Evolutionary conservation across 1,139 yeast species (phyloP), one percentile per base, ranked within the genome.

Genomic region (Zygosaccharomyces pseudobailii): DNA sequence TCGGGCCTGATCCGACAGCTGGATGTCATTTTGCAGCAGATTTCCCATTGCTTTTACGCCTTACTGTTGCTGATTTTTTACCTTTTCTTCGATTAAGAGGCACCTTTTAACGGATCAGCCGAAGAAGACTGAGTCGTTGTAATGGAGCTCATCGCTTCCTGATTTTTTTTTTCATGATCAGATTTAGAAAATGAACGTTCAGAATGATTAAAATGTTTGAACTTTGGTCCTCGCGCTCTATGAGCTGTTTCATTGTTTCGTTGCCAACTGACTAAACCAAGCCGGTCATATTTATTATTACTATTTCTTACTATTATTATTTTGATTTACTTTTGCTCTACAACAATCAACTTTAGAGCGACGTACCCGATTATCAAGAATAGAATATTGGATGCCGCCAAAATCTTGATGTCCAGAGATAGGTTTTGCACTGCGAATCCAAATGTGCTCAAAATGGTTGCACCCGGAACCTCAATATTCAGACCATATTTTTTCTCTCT

Each of bases 381-480:
- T 1, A 73, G 58, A 3, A 70, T 62, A 19, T 74, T 70, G 70
- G 82, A 79, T 6, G 74, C 71, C 0, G 69, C 71, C 48, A 87
- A 72, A 35, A 74, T 76, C 6, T 71, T 56, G 21, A 84, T 74
- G 65, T 92, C 97, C 36, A 72, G 71, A 70, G 80, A 70, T 52
- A 87, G 76, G 2, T 92, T 94, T 34, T 82, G 79, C 19, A 87
- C 90, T 54, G 87, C 79, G 67, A 92, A 92, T 0, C 98, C 98
- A 72, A 92, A 92, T 0, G 97, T 89, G 57, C 95, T 86, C 56
- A 92, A 75, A 51, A 92, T 92, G 1, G 95, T 94, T 1, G 98
- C 97, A 5, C 98, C 98, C 0, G 98, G 98, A n/a, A 92, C 95
- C 67, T 89, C 96, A 56, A 92, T 92, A 43, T 92, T 86, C 37